A percentile compares a stretch with the other conserved stretches of the same genome.
These are phyloP conservation scores for Paracoccidioides brasiliensis DNA, from an alignment of 2,329 filamentous ascomycete genomes.

Conservation along the genomic window DNA sequence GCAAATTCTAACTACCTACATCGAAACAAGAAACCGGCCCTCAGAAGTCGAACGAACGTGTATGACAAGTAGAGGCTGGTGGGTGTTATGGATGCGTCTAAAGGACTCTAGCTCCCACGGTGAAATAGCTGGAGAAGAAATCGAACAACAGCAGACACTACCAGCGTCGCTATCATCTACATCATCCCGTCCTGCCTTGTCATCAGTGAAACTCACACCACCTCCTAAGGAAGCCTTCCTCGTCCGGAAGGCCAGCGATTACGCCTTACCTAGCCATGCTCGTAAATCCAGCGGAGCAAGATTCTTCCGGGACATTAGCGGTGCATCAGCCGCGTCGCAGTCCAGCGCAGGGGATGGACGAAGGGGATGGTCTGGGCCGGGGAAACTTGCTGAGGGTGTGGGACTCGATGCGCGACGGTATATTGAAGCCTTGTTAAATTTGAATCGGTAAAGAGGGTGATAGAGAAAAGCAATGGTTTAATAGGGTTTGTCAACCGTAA, in stretches of 20 bases:
- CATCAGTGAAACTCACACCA: background rate
- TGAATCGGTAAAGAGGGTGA: constrained; percentile 25
- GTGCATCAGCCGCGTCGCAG: constrained; percentile 19
- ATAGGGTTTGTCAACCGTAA: background rate
- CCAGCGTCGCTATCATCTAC: background rate
- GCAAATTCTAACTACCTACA: constrained; percentile 44
- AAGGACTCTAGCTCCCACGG: constrained; percentile 12
- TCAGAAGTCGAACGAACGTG: constrained; percentile 46
- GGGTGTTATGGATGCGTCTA: constrained; percentile 52
- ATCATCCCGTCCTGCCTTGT: background rate
- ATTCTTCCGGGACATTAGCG: constrained; percentile 30
- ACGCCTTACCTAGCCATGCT: constrained; percentile 20
- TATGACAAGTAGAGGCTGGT: constrained; percentile 53
- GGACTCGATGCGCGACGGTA: constrained; percentile 35
- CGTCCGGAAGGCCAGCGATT: constrained; percentile 34
- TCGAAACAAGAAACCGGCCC: constrained; percentile 34
- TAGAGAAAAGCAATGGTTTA: too few species aligned
- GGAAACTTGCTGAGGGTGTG: constrained; percentile 31
- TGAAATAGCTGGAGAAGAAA: constrained; percentile 1
- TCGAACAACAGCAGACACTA: background rate
- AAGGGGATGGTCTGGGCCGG: constrained; percentile 15
- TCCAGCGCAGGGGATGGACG: constrained; percentile 17
- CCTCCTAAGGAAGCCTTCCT: constrained; percentile 31
- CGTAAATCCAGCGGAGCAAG: constrained; percentile 20
- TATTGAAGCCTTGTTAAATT: constrained; percentile 33